Evolutionary conservation across 176 grass and related monocot genomes (phyloP).

Genomic region (Microstegium vimineum): DNA sequence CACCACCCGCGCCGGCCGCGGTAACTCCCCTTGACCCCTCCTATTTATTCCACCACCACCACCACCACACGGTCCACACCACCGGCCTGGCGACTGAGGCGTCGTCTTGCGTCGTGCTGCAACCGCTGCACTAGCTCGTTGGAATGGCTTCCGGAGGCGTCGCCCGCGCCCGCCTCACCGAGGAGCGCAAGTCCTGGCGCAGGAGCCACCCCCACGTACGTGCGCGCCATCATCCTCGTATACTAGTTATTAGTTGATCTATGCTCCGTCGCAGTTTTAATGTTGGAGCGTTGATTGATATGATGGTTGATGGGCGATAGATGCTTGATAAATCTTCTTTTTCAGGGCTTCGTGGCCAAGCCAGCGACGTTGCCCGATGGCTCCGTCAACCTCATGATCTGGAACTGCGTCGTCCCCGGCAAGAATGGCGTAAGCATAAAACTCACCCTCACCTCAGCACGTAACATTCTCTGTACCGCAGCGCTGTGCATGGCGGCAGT

Average conservation of each 20-base stretch:
- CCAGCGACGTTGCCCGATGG: slow-evolving; percentile 70
- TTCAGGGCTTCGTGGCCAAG: slow-evolving; percentile 82
- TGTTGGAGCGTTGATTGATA: not conserved
- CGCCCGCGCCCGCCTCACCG: slow-evolving; percentile 64
- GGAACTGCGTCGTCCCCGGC: slow-evolving; percentile 74
- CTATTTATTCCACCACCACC: not conserved
- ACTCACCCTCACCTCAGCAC: not conserved
- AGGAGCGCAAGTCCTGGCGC: slow-evolving; percentile 85
- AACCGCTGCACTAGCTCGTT: not conserved
- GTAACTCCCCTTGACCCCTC: not conserved
- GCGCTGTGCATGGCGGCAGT: not conserved
- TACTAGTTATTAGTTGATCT: not conserved
- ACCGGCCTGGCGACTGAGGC: not conserved
- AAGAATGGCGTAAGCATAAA: slow-evolving; percentile 60
- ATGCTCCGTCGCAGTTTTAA: not conserved
- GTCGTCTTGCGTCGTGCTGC: not conserved
- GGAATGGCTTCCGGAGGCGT: slow-evolving; percentile 50
- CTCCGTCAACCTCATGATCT: slow-evolving; percentile 70
- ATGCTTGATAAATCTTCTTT: not conserved
- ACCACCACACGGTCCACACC: not conserved
- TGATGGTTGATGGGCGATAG: no score
- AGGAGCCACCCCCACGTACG: slow-evolving; percentile 82
- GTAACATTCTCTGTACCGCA: not conserved
- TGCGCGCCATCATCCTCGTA: not conserved
- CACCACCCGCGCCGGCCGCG: not conserved